Conservation (phyloP, 306 rosid genomes). For the Cicer chorassanicum region DNA sequence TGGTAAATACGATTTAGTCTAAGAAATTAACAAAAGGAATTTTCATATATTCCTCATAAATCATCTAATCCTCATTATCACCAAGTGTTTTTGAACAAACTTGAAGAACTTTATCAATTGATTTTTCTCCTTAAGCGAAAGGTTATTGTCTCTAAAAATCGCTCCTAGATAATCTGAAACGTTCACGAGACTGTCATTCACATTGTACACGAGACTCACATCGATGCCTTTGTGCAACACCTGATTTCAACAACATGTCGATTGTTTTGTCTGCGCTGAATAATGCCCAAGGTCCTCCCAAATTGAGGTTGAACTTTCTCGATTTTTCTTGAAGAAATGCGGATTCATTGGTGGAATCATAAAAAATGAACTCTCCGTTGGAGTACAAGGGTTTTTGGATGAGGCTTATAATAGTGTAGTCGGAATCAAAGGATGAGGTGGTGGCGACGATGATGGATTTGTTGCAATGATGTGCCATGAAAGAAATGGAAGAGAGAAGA, state of each 20-base stretch:
- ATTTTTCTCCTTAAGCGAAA: slow-evolving; percentile 75
- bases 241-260: slow-evolving; percentile 65
- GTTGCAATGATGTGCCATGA: slow-evolving; percentile 47
- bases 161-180: slow-evolving; percentile 92
- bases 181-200: slow-evolving; percentile 54
- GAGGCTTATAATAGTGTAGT: slow-evolving; percentile 51
- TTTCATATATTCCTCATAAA: slow-evolving; percentile 81
- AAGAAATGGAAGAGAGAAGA: background rate
- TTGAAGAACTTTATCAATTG: slow-evolving; percentile 86
- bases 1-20: slow-evolving; percentile 82
- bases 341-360: slow-evolving; percentile 48
- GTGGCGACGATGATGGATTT: slow-evolving; percentile 1
- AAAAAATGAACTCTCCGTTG: slow-evolving; percentile 49
- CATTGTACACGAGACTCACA: slow-evolving; percentile 61
- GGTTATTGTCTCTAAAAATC: slow-evolving; percentile 76
- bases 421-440: slow-evolving; percentile 15
- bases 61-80: slow-evolving; percentile 47
- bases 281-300: slow-evolving; percentile 75
- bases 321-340: slow-evolving; percentile 49
- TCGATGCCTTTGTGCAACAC: slow-evolving; percentile 68
- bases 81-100: slow-evolving; percentile 81
- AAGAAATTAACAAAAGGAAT: slow-evolving; percentile 67
- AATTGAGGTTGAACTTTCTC: slow-evolving; percentile 68
- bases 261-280: slow-evolving; percentile 62
- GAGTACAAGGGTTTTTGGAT: slow-evolving; percentile 48